Percentiles rank a stretch among this genome's conserved stretches.
Evolutionary conservation across 352 stramenopile genomes (phyloP).

Genomic region (Phytophthora hibernalis): DNA sequence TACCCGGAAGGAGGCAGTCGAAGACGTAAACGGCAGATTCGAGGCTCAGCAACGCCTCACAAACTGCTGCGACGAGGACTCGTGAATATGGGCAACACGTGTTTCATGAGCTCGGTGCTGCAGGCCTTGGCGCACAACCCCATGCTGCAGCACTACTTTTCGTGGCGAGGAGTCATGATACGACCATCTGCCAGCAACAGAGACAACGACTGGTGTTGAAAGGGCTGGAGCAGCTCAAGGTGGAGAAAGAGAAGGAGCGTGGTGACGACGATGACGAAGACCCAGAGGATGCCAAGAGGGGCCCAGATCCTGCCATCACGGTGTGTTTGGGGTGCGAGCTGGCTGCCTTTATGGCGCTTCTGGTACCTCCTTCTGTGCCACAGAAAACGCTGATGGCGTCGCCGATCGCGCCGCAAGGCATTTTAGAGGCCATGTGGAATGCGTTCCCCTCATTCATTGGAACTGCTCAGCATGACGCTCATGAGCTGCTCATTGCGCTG

Average conservation of each 20-base stretch:
- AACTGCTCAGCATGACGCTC: constrained; percentile 77
- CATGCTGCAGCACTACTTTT: constrained; percentile 81
- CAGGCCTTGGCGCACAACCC: constrained; percentile 77
- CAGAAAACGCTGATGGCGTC: constrained; percentile 24
- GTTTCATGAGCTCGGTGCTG: constrained; percentile 86
- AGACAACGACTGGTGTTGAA: constrained; percentile 41
- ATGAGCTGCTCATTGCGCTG: constrained; percentile 76
- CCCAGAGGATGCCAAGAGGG: constrained; percentile 8
- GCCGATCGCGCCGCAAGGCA: constrained; percentile 63
- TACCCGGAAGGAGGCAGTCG: constrained; percentile 51
- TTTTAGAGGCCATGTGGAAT: constrained; percentile 68
- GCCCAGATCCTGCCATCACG: constrained; percentile 21
- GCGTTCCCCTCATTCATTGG: constrained; percentile 63
- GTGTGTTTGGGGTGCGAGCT: constrained; percentile 76
- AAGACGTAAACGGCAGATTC: constrained; percentile 32
- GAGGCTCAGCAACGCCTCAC: constrained; percentile 19
- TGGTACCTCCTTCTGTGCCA: constrained; percentile 33
- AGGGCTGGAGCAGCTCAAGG: constrained; percentile 29
- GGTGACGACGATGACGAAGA: constrained; percentile 6
- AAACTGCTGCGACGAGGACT: constrained; percentile 56
- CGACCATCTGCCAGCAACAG: constrained; percentile 66
- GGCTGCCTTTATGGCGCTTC: constrained; percentile 47
- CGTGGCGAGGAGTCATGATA: constrained; percentile 64
- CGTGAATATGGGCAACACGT: constrained; percentile 89
- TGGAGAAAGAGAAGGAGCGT: constrained; percentile 16